Evolutionary conservation across 164 flowering plant genomes (phyloP).

Genomic region (Kingdonia uniflora): DNA sequence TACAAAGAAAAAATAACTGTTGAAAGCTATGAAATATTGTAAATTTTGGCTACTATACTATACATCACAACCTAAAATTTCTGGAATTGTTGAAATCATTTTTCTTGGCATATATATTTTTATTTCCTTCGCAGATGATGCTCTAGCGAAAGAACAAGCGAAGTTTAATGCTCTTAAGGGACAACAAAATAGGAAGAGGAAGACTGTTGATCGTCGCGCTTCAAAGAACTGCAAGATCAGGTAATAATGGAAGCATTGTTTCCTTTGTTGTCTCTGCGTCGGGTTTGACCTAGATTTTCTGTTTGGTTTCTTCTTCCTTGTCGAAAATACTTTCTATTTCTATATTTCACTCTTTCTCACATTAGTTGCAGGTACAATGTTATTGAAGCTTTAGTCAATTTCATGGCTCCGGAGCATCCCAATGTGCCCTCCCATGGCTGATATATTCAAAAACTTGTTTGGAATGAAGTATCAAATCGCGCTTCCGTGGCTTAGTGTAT

Average conservation of each 20-base stretch:
- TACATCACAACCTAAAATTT: no score
- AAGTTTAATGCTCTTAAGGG: conserved; percentile 54
- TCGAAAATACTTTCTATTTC: neutral
- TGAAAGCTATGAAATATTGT: no score
- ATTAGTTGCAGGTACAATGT: conserved; percentile 51
- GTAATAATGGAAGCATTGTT: conserved; percentile 17
- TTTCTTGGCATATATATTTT: no score
- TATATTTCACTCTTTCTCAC: neutral
- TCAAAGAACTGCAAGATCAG: conserved; percentile 92
- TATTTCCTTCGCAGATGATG: conserved; percentile 36
- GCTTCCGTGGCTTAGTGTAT: conserved; percentile 15
- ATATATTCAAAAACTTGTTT: conserved; percentile 71
- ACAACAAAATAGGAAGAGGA: conserved; percentile 65
- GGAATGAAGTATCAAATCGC: conserved; percentile 34
- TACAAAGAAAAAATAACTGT: no score
- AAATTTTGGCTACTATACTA: no score
- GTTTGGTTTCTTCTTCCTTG: neutral
- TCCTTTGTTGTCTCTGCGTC: neutral
- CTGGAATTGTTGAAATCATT: no score
- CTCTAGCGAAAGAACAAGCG: conserved; percentile 6
- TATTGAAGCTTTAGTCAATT: conserved; percentile 76
- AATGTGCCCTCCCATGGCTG: conserved; percentile 60
- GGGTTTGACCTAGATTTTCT: neutral
- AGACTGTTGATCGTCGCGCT: conserved; percentile 79
- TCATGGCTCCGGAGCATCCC: conserved; percentile 79